A percentile compares a stretch with the other conserved stretches of the same genome.
phyloP scores from a whole-genome alignment of 2,329 filamentous ascomycete genomes.

The Myriosclerotinia curreyana region DNA sequence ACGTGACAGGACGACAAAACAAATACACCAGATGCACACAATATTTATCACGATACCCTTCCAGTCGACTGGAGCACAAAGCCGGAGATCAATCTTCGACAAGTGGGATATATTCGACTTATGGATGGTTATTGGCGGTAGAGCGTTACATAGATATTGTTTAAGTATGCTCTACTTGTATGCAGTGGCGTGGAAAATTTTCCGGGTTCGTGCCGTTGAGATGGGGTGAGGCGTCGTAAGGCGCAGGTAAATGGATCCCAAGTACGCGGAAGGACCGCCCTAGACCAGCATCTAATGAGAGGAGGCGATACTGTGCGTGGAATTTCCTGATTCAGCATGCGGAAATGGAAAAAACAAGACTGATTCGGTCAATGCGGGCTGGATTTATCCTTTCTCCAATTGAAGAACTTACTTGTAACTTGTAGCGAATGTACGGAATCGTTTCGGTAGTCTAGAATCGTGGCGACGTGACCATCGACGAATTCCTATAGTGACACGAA shows the following conservation, averaged over 20 bases:
- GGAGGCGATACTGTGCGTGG: background rate
- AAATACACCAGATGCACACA: conserved; percentile 4
- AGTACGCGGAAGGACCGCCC: conserved; percentile 8
- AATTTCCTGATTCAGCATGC: background rate
- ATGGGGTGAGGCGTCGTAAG: conserved; percentile 18
- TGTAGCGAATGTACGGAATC: background rate
- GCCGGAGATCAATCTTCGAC: conserved; percentile 2
- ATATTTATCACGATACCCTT: background rate
- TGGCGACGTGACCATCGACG: background rate
- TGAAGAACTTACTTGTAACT: background rate
- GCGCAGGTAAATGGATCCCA: conserved; percentile 10
- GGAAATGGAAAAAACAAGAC: conserved; percentile 1
- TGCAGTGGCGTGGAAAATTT: conserved; percentile 11
- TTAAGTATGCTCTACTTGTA: conserved; percentile 9
- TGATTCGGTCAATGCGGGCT: background rate
- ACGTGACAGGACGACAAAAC: conserved; percentile 1
- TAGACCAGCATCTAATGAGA: conserved; percentile 11
- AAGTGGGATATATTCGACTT: conserved; percentile 17
- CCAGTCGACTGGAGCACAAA: conserved; percentile 9
- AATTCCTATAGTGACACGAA: background rate
- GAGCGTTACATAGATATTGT: conserved; percentile 6
- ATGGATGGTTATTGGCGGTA: conserved; percentile 16
- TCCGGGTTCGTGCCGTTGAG: background rate
- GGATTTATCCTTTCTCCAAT: no score
- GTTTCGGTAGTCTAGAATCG: background rate